These are phyloP conservation scores for Hymenoscyphus repandus DNA, from an alignment of 2,329 filamentous ascomycete genomes.

Conservation along the genomic window DNA sequence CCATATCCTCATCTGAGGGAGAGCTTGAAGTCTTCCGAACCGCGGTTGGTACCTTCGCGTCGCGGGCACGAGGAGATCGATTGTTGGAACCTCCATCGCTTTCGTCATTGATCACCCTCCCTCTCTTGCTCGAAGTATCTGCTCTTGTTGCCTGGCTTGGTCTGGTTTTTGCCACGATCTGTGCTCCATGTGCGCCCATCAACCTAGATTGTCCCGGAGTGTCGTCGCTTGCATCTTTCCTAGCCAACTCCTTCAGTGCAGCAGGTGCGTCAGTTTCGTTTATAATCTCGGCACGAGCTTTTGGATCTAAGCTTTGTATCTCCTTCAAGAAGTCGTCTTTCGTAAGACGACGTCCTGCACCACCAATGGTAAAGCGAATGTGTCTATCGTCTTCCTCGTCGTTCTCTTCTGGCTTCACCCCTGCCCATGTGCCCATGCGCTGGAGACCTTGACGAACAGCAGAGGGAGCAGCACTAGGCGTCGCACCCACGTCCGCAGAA, in stretches of 20 bases:
- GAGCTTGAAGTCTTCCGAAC: neutral
- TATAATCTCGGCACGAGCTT: constrained; percentile 39
- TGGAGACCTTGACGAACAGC: constrained; percentile 22
- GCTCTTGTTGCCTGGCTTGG: constrained; percentile 18
- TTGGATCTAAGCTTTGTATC: constrained; percentile 66
- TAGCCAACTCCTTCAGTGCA: constrained; percentile 28
- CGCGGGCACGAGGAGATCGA: neutral
- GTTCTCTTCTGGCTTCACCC: constrained; percentile 18
- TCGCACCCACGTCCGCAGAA: neutral
- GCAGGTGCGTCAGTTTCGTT: constrained; percentile 23
- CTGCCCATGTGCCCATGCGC: constrained; percentile 27
- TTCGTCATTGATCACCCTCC: constrained; percentile 1
- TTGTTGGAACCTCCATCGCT: neutral
- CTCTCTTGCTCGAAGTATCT: constrained; percentile 9
- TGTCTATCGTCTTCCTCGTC: constrained; percentile 62
- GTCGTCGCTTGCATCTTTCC: constrained; percentile 24
- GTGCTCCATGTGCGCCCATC: constrained; percentile 34
- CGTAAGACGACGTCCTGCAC: constrained; percentile 68
- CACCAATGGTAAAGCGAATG: constrained; percentile 71
- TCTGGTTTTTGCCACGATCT: constrained; percentile 12
- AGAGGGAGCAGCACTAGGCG: neutral
- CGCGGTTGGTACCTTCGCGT: constrained; percentile 2
- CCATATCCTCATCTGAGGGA: constrained; percentile 21
- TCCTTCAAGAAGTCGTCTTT: constrained; percentile 75
- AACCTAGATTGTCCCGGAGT: constrained; percentile 22